Conservation (phyloP, 2,329 filamentous ascomycete genomes). For the Neurospora sp. region DNA sequence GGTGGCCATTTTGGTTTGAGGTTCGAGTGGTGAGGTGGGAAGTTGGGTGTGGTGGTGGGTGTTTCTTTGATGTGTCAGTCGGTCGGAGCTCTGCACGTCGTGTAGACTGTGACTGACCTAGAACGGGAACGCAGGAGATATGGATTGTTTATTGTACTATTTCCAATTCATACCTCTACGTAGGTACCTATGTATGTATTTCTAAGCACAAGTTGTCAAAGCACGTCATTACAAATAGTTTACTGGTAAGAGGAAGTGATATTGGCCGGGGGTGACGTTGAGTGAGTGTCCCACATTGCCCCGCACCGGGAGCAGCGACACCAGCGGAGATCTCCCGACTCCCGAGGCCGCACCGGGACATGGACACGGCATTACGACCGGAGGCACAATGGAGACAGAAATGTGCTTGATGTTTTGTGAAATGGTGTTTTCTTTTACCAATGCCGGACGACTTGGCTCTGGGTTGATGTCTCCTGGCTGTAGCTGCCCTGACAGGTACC, state of each 20-base stretch:
- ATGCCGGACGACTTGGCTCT: too few species aligned
- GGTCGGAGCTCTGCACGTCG: too few species aligned
- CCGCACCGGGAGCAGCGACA: neutral
- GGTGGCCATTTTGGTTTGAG: constrained; percentile 8
- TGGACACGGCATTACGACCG: neutral
- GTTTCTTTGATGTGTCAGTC: neutral
- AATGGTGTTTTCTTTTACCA: too few species aligned
- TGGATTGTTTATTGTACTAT: neutral
- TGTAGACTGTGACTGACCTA: too few species aligned
- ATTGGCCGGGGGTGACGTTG: neutral
- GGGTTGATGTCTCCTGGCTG: too few species aligned
- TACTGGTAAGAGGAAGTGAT: neutral
- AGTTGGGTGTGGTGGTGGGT: neutral
- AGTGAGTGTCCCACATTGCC: neutral
- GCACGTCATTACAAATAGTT: neutral
- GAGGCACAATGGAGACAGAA: too few species aligned
- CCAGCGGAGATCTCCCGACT: neutral
- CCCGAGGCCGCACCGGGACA: neutral
- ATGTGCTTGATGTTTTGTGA: too few species aligned
- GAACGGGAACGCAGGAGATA: neutral
- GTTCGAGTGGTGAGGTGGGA: neutral
- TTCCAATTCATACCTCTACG: neutral
- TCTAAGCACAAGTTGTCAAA: neutral
- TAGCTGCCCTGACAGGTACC: too few species aligned
- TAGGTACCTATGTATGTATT: neutral